Conservation (phyloP, 441 rosid species). For the Raphanus hybrid region DNA sequence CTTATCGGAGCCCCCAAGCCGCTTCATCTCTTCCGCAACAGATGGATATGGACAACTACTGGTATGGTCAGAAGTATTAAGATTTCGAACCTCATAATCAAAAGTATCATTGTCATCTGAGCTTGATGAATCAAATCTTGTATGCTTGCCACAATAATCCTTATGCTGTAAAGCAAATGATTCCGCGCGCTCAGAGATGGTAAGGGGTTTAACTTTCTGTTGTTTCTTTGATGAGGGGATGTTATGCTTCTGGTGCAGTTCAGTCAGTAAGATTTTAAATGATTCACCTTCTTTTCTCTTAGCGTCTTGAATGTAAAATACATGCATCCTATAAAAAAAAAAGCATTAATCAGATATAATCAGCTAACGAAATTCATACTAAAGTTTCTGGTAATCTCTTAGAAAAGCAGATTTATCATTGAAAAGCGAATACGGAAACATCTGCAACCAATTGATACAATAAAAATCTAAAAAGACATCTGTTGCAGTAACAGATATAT, state of each 20-base stretch:
- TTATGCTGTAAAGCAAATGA: slow-evolving; percentile 64
- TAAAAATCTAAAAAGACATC: slow-evolving; percentile 19
- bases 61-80: slow-evolving; percentile 50
- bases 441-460: slow-evolving; percentile 7
- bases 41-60: slow-evolving; percentile 97
- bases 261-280: slow-evolving; percentile 49
- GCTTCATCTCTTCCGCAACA: slow-evolving; percentile 82
- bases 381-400: neutral
- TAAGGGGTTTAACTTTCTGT: slow-evolving; percentile 58
- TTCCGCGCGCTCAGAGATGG: slow-evolving; percentile 67
- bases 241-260: slow-evolving; percentile 46
- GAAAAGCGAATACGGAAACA: slow-evolving; percentile 4
- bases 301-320: slow-evolving; percentile 68
- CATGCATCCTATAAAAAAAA: slow-evolving; percentile 73
- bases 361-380: slow-evolving; percentile 24
- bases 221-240: slow-evolving; percentile 53
- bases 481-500: neutral
- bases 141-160: slow-evolving; percentile 83
- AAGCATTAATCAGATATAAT: slow-evolving; percentile 21
- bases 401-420: slow-evolving; percentile 9
- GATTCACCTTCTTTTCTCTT: slow-evolving; percentile 58
- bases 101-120: slow-evolving; percentile 73
- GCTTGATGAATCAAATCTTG: slow-evolving; percentile 75
- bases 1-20: slow-evolving; percentile 61
- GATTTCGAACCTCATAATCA: slow-evolving; percentile 45